A percentile compares a stretch with the other conserved stretches of the same genome.
Conservation (phyloP, 192 early-diverging fungal species). For the Globomyces pollinis-pini region DNA sequence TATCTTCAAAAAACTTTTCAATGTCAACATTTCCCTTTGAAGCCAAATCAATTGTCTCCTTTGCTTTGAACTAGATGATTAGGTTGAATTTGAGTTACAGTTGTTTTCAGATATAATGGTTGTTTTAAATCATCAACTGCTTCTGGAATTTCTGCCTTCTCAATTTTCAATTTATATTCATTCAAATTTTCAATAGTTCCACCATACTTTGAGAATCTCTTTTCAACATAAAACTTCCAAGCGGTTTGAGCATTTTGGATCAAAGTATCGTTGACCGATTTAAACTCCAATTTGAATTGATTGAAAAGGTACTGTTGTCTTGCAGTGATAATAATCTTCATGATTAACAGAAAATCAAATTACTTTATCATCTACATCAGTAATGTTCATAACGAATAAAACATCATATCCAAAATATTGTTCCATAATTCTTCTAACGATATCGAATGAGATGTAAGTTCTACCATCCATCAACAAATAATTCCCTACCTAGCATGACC, state of each 20-base stretch:
- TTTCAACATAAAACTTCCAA: constrained; percentile 53
- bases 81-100: constrained; percentile 33
- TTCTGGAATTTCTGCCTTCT: constrained; percentile 10
- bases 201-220: constrained; percentile 45
- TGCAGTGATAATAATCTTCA: constrained; percentile 67
- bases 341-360: neutral
- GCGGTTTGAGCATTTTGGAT: constrained; percentile 52
- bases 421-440: constrained; percentile 84
- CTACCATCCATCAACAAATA: too few relatives aligned
- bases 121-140: constrained; percentile 57
- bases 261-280: constrained; percentile 35
- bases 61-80: constrained; percentile 30
- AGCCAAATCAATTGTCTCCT: constrained; percentile 10
- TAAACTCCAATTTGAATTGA: constrained; percentile 31
- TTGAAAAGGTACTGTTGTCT: constrained; percentile 77
- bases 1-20: constrained; percentile 38
- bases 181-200: too few relatives aligned
- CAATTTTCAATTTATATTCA: too few relatives aligned
- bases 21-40: neutral
- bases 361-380: constrained; percentile 99
- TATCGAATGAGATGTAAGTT: constrained; percentile 88
- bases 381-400: constrained; percentile 92
- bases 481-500: constrained; percentile 78
- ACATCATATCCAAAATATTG: constrained; percentile 96
- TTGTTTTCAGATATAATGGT: constrained; percentile 65